phyloP scores from a whole-genome alignment of 176 grass and related monocot species.

The Triticum monococcum region DNA sequence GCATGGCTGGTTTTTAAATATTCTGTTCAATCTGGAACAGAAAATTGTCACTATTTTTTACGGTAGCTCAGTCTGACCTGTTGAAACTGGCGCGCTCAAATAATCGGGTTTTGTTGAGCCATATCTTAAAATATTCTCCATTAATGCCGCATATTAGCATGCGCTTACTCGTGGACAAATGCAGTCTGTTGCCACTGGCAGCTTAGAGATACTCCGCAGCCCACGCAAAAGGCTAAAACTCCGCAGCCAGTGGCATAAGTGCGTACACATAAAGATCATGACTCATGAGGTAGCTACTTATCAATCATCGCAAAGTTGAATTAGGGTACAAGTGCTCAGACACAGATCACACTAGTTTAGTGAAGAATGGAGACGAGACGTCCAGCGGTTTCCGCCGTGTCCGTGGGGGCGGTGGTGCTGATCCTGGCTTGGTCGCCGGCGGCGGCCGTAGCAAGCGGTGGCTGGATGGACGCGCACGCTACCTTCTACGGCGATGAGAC shows the following conservation, averaged over 20 bases:
- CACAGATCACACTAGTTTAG: neutral
- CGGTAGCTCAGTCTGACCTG: too few relatives aligned
- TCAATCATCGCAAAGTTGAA: neutral
- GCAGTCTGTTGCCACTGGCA: neutral
- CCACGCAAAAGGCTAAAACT: neutral
- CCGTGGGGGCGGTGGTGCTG: neutral
- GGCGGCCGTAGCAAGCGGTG: neutral
- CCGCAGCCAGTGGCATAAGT: neutral
- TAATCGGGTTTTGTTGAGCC: too few relatives aligned
- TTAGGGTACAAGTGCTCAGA: neutral
- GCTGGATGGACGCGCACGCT: neutral
- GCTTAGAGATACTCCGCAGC: neutral
- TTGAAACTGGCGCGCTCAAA: too few relatives aligned
- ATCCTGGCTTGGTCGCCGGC: neutral
- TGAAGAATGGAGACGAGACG: neutral
- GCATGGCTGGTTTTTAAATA: too few relatives aligned
- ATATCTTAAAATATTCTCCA: too few relatives aligned
- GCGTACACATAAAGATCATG: neutral
- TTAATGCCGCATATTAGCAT: too few relatives aligned
- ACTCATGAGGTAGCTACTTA: neutral
- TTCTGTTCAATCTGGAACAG: too few relatives aligned
- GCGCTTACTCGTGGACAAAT: neutral
- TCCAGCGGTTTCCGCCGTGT: neutral
- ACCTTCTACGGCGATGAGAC: constrained; percentile 3
- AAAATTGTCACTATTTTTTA: too few relatives aligned